Conservation (phyloP, 306 rosid genomes). For the Lablab purpureus region DNA sequence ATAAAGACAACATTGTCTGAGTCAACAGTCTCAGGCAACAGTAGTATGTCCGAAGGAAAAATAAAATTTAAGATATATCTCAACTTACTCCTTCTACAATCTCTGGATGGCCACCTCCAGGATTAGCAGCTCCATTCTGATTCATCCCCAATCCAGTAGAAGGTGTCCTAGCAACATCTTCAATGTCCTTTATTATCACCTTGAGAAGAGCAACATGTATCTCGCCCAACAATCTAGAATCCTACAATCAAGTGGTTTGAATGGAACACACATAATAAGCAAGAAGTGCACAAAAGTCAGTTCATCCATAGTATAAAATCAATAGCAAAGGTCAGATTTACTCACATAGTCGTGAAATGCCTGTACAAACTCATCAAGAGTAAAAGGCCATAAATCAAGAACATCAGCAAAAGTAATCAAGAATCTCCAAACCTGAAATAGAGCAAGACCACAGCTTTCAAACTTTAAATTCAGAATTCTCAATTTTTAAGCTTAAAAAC, state of each 20-base stretch:
- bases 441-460: conserved; percentile 37
- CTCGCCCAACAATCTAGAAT: conserved; percentile 95
- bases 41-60: conserved; percentile 32
- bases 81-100: conserved; percentile 94
- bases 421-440: conserved; percentile 94
- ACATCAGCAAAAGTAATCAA: conserved; percentile 92
- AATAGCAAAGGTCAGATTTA: conserved; percentile 41
- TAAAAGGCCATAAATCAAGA: conserved; percentile 96
- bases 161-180: conserved; percentile 99
- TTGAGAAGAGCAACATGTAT: conserved; percentile 88
- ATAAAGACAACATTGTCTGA: conserved; percentile 33
- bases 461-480: conserved; percentile 38
- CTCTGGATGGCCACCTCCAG: conserved; percentile 98
- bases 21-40: conserved; percentile 33
- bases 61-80: conserved; percentile 24
- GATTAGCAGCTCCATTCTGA: conserved; percentile 92
- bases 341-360: conserved; percentile 97
- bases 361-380: conserved; percentile 95
- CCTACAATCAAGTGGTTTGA: conserved; percentile 64
- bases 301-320: conserved; percentile 36
- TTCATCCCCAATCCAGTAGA: conserved; percentile 80
- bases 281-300: conserved; percentile 9
- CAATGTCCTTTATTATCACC: conserved; percentile 92
- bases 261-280: conserved; percentile 33
- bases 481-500: conserved; percentile 14